These are phyloP conservation scores for Naegleria lovaniensis DNA, from an alignment of 208 protist genomes.

Conservation along the genomic window DNA sequence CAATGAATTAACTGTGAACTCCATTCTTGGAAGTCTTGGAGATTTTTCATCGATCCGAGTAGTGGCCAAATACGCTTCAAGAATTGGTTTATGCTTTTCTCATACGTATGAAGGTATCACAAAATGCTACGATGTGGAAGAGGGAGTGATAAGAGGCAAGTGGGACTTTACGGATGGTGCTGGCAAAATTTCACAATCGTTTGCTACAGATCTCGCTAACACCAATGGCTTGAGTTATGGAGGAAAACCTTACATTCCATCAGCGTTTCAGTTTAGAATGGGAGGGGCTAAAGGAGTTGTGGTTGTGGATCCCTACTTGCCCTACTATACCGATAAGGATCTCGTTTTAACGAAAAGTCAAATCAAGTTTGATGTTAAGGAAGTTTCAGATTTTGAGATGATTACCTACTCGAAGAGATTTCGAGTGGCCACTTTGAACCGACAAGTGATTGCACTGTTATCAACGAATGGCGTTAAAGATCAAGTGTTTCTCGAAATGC, in stretches of 20 bases:
- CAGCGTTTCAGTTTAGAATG: background rate
- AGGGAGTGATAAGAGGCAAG: background rate
- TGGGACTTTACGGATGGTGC: background rate
- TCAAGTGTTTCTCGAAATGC: background rate
- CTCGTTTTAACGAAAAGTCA: background rate
- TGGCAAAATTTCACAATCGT: background rate
- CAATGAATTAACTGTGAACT: background rate
- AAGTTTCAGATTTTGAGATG: background rate
- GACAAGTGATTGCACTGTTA: background rate
- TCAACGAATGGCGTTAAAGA: background rate
- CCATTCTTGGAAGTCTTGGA: background rate
- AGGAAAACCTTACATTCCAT: background rate
- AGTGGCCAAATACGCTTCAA: background rate
- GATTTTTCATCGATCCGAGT: background rate
- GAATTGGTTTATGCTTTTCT: background rate
- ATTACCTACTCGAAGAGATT: background rate
- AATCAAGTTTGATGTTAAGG: background rate
- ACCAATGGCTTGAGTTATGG: background rate
- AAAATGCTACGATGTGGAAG: background rate
- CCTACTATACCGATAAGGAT: background rate
- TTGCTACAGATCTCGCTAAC: background rate
- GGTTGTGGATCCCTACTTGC: background rate
- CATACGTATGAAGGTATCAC: background rate
- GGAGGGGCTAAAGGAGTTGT: background rate
- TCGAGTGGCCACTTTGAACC: background rate